These are phyloP conservation scores for Penicillium ochrochloron DNA, from an alignment of 495 filamentous ascomycete genomes.

Conservation along the genomic window DNA sequence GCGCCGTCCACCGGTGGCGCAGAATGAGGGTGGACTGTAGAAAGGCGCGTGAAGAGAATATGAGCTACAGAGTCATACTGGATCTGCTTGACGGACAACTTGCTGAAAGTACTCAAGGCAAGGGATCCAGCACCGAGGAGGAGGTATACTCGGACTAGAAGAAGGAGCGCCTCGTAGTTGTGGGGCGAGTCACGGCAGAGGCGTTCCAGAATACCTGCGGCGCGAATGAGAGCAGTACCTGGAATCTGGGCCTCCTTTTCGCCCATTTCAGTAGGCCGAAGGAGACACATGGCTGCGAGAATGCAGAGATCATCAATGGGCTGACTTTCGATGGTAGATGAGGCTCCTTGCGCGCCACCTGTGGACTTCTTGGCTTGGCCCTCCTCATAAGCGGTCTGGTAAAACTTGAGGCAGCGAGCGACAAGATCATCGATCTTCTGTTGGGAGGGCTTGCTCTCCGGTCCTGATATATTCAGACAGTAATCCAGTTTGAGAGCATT, in stretches of 20 bases:
- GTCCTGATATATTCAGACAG: constrained; percentile 52
- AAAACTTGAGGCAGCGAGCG: constrained; percentile 51
- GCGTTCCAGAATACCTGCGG: constrained; percentile 54
- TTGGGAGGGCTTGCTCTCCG: constrained; percentile 36
- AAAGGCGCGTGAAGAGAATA: constrained; percentile 60
- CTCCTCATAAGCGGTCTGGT: constrained; percentile 32
- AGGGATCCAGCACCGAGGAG: constrained; percentile 58
- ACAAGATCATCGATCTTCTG: constrained; percentile 50
- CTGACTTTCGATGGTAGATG: constrained; percentile 56
- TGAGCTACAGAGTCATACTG: constrained; percentile 64
- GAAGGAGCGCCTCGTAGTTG: constrained; percentile 61
- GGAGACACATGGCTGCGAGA: constrained; percentile 59
- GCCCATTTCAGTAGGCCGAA: constrained; percentile 41
- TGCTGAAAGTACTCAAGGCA: constrained; percentile 57
- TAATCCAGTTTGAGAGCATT: constrained; percentile 64
- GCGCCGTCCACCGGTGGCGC: constrained; percentile 45
- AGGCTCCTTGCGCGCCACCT: constrained; percentile 10
- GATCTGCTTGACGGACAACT: constrained; percentile 63
- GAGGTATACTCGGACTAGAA: constrained; percentile 59
- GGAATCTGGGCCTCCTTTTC: constrained; percentile 27
- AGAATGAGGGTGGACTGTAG: constrained; percentile 58
- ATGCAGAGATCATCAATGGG: constrained; percentile 62
- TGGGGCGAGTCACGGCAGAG: constrained; percentile 56
- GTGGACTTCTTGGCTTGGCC: constrained; percentile 11
- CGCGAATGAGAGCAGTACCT: constrained; percentile 53